Conservation (phyloP, 148 eudicot genomes). For the Beta vulgaris region DNA sequence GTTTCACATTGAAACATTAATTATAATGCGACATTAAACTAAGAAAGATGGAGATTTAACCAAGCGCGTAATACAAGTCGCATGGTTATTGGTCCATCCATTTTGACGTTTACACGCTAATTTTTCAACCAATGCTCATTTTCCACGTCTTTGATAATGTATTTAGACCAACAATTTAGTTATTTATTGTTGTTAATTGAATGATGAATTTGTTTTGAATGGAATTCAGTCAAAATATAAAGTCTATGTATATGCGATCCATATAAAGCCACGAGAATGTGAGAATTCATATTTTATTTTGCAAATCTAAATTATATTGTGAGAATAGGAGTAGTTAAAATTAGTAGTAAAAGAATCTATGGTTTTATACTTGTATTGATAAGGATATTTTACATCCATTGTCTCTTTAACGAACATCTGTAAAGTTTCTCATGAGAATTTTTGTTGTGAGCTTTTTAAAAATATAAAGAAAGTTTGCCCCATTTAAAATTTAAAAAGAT, state of each 20-base stretch:
- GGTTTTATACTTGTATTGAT: neutral
- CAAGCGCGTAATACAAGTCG: constrained; percentile 27
- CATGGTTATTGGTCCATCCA: constrained; percentile 17
- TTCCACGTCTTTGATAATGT: neutral
- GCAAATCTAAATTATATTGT: neutral
- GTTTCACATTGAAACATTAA: neutral
- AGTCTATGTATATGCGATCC: neutral
- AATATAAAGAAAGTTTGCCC: too few species aligned
- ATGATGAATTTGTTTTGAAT: neutral
- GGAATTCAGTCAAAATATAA: neutral
- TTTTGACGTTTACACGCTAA: constrained; percentile 11
- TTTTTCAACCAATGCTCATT: neutral
- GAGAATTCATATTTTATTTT: neutral
- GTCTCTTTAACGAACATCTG: neutral
- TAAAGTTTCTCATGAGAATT: neutral
- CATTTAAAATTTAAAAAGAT: too few species aligned
- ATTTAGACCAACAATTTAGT: neutral
- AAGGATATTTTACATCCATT: neutral
- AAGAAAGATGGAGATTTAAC: constrained; percentile 1
- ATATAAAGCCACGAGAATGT: neutral
- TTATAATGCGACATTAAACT: neutral
- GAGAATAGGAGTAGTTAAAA: neutral
- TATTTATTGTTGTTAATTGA: neutral
- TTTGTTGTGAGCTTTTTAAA: too few species aligned
- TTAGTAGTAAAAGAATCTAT: neutral